phyloP scores from a whole-genome alignment of 23 red algal species.

The Gracilariopsis chorda region DNA sequence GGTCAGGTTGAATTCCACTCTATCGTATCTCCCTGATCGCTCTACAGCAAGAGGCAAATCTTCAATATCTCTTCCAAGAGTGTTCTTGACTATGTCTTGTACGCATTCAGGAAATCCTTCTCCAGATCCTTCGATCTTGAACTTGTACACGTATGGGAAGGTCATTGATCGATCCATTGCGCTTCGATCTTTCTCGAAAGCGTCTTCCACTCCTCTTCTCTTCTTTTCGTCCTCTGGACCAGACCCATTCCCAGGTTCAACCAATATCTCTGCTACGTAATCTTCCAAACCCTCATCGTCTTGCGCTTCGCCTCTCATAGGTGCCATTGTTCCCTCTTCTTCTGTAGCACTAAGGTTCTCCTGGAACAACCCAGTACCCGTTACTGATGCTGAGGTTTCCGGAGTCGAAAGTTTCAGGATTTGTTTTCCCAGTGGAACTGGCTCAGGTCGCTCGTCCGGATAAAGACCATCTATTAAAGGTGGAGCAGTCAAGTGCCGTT shows the following conservation, averaged over 20 bases:
- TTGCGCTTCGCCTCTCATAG: neutral
- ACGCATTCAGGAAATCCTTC: slow-evolving; percentile 21
- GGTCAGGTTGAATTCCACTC: slow-evolving; percentile 31
- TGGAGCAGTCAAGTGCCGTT: slow-evolving; percentile 9
- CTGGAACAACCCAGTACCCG: neutral
- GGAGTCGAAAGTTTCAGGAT: neutral
- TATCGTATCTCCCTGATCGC: slow-evolving; percentile 39
- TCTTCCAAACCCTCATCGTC: neutral
- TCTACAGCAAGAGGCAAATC: slow-evolving; percentile 3
- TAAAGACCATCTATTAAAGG: slow-evolving; percentile 36
- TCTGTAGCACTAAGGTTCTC: neutral
- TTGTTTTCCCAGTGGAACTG: neutral
- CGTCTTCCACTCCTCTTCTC: neutral
- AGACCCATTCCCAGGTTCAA: neutral
- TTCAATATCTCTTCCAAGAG: slow-evolving; percentile 15
- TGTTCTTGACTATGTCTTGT: slow-evolving; percentile 17
- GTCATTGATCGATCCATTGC: slow-evolving; percentile 46
- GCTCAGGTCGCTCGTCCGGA: neutral
- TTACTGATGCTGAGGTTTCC: neutral
- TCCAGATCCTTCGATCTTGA: slow-evolving; percentile 53
- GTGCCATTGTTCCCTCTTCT: neutral
- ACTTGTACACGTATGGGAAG: slow-evolving; percentile 67
- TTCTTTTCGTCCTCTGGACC: neutral
- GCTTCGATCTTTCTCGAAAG: neutral
- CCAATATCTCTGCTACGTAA: neutral